Percentiles rank a stretch among this genome's conserved stretches.
These are phyloP conservation scores for Hymenoscyphus fraxineus DNA, from an alignment of 2,329 filamentous ascomycete genomes.

Conservation along the genomic window DNA sequence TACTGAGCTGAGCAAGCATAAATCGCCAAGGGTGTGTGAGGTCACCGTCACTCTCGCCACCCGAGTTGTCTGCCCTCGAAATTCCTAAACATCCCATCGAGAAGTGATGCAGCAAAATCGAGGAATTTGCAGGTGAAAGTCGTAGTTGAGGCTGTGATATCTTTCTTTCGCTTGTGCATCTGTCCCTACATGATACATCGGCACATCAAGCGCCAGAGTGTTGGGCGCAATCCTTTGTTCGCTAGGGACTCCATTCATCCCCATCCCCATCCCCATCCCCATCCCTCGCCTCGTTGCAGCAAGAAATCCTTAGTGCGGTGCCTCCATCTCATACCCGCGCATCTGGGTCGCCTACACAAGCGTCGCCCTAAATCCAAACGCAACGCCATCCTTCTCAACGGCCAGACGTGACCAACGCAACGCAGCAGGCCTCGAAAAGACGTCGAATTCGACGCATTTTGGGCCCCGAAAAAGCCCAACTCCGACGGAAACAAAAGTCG, in stretches of 20 bases:
- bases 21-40: background rate
- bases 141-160: background rate
- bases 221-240: conserved; percentile 14
- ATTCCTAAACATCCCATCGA: background rate
- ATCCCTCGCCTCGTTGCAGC: background rate
- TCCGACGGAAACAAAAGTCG: background rate
- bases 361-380: conserved; percentile 5
- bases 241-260: conserved; percentile 5
- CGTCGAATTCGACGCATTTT: background rate
- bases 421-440: conserved; percentile 1
- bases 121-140: background rate
- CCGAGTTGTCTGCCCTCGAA: background rate
- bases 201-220: conserved; percentile 19
- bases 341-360: conserved; percentile 27
- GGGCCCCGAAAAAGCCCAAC: background rate
- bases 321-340: conserved; percentile 24
- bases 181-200: background rate
- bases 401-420: conserved; percentile 8
- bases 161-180: conserved; percentile 1
- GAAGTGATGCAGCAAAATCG: background rate
- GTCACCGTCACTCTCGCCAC: background rate
- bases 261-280: no score
- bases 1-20: background rate
- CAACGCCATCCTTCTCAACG: conserved; percentile 12
- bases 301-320: conserved; percentile 13